Evolutionary conservation across 2,329 filamentous ascomycete genomes (phyloP).

Genomic region (Fusarium domesticum): DNA sequence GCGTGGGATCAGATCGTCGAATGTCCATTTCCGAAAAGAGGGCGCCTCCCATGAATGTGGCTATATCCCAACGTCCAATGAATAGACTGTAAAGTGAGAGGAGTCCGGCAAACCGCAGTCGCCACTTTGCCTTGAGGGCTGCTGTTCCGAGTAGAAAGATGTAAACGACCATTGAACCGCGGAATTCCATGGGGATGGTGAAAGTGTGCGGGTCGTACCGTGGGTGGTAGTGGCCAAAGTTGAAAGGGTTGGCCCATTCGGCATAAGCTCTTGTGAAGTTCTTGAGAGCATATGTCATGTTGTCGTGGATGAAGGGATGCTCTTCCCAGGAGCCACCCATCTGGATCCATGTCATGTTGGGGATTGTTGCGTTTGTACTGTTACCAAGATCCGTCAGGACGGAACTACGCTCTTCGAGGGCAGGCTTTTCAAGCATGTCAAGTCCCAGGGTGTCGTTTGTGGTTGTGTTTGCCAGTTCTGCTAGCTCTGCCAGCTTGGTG

Average conservation of each 20-base stretch:
- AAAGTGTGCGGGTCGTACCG: conserved; percentile 43
- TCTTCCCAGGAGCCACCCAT: conserved; percentile 43
- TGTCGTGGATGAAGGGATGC: conserved; percentile 39
- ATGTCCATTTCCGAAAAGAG: conserved; percentile 39
- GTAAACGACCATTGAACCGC: conserved; percentile 41
- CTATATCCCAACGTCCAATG: conserved; percentile 41
- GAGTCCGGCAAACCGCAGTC: conserved; percentile 29
- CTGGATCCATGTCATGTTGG: conserved; percentile 34
- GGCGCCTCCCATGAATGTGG: conserved; percentile 38
- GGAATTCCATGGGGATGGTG: conserved; percentile 42
- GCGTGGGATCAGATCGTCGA: conserved; percentile 17
- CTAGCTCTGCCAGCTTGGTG: conserved; percentile 7
- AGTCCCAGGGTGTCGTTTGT: background rate
- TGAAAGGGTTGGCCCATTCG: conserved; percentile 43
- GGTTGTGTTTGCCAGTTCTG: conserved; percentile 6
- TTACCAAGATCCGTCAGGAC: conserved; percentile 12
- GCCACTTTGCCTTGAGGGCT: conserved; percentile 35
- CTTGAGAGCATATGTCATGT: conserved; percentile 37
- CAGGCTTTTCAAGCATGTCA: conserved; percentile 4
- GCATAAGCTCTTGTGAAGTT: conserved; percentile 38
- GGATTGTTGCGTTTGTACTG: conserved; percentile 29
- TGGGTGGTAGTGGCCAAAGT: conserved; percentile 38
- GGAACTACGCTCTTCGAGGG: conserved; percentile 2
- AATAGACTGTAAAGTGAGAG: conserved; percentile 35
- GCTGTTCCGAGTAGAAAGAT: conserved; percentile 40